Evolutionary conservation across 169 alveolate species (phyloP), one percentile per base, ranked within the genome.

Genomic region (Cryptosporidium bovis): DNA sequence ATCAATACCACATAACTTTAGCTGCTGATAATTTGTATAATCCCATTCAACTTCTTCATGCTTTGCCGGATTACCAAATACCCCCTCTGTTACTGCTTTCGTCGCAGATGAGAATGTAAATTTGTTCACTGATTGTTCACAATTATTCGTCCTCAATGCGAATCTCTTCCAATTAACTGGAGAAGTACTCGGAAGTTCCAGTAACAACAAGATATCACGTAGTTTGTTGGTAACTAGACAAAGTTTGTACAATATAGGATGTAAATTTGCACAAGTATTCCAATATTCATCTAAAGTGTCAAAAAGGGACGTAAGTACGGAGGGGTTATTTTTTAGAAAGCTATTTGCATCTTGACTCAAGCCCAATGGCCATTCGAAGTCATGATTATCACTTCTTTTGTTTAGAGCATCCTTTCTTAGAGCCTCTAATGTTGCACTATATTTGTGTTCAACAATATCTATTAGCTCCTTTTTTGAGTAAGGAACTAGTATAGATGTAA

Each of bases 211-310:
- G 18, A 60, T 27, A 24, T 29, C 50, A 13, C 71, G 71, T 34
- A 77, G 65, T 40, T 40, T 31, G 33, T 51, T 40, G 0, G 51
- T 15, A 18, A 60, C 33, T 15, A 46, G 12, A 24, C 87, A 77
- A 16, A 77, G 56, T 27, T 77, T 62, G 64, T 62, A 71, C 27
- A 77, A 62, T 12, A 44, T 29, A 60, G 87, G 87, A 48, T 77
- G 87, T 18, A 77, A 48, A 24, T 31, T 27, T 24, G 62, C 64
- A 13, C 87, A 77, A 34, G 87, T 29, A 20, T 46, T 77, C 87
- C 87, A 77, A 36, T 77, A 77, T 60, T 77, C 87, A 62, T 77
- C 87, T 40, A 77, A 27, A 24, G 87, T 77, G 56, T 77, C 87
- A 77, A 77, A 77, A 7, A 77, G 55, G 40, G 87, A 77, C 20